These are phyloP conservation scores for Stentor coeruleus DNA, from an alignment of 73 alveolate species.

Conservation along the genomic window DNA sequence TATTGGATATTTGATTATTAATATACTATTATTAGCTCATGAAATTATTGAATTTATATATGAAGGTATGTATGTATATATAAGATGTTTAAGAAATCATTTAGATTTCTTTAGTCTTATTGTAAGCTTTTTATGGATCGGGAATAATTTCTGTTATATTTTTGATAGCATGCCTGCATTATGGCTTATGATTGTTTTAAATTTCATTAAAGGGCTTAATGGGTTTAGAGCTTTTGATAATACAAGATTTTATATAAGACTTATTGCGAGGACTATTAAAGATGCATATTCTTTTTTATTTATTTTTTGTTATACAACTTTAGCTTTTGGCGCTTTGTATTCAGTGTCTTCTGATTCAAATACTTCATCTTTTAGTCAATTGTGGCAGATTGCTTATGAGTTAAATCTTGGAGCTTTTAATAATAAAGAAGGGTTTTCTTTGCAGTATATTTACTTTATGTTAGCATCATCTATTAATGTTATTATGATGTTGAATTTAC, in stretches of 20 bases:
- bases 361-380: neutral
- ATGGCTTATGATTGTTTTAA: neutral
- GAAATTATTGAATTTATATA: neutral
- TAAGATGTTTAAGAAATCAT: neutral
- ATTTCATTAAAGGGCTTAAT: neutral
- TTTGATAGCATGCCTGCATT: neutral
- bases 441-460: neutral
- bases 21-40: neutral
- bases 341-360: neutral
- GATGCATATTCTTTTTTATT: neutral
- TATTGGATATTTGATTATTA: neutral
- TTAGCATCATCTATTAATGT: neutral
- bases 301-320: neutral
- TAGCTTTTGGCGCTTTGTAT: constrained; percentile 13
- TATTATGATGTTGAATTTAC: neutral
- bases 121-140: neutral
- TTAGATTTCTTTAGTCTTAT: neutral
- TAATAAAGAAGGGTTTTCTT: neutral
- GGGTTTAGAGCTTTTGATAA: constrained; percentile 5
- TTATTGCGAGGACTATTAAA: neutral
- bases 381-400: constrained; percentile 8
- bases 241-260: neutral
- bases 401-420: neutral
- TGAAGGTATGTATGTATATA: neutral
- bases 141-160: too few relatives aligned